Base-by-base conservation (phyloP, 2,329 filamentous ascomycete species). In the Pyrenophora tritici-repentis region DNA sequence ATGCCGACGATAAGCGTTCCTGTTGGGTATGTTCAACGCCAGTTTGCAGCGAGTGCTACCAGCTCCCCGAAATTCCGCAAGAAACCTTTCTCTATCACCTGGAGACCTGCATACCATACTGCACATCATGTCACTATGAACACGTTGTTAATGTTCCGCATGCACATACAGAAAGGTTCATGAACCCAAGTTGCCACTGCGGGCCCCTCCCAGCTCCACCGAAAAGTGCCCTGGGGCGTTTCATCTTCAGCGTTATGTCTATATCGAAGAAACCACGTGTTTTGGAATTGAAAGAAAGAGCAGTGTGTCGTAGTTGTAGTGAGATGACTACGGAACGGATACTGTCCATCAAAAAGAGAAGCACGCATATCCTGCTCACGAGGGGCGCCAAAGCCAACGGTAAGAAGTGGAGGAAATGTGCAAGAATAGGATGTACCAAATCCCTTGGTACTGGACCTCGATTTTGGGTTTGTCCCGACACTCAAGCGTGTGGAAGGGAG, bases 1-100 rank as follows among this genome's bases (percentile, higher is more conserved):
- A 39, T 1, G 12, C 8, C 12, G 37, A 33, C 1, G 16, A 24
- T 3, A 65, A 50, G 39, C 33, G 6, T 8, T 22, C 42, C 5
- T 70, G 67, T 43, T 70, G 62, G 61, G 29, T 55, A 2, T 71
- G 66, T 47, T 41, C 38, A 8, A 58, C 53, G 16, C 64, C 61
- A 32, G 51, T 61, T 8, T 71, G 67, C 42, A 20, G 3, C 4
- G 59, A 54, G 36, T 67, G 64, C 45, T 9, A 50, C 26, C 38
- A 47, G 20, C 1, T 24, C 3, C 48, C 51, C 33, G 13, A 14
- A 3, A 16, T 66, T 20, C 40, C 31, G 7, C 53, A 61, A 40
- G 47, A 55, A 2, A 34, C 35, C 2, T 34, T 49, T 3, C 45
- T 52, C 32, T 53, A 58, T 26, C 67, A 71, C 41, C 42, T 65